Conservation (phyloP, 345 rosid genomes). For the Eucalyptus marginata region DNA sequence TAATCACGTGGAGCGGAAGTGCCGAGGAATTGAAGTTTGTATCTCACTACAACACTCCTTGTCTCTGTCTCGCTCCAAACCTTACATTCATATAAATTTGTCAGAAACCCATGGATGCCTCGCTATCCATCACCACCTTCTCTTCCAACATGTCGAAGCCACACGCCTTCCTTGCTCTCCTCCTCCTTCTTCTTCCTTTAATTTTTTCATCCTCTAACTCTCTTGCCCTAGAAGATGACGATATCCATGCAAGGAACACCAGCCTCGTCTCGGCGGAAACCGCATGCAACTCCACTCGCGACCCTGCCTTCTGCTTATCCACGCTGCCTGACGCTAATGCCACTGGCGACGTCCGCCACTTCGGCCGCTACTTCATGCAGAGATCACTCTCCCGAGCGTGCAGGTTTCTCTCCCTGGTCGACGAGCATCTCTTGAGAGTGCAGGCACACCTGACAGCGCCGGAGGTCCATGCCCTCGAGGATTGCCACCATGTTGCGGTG, state of each 20-base stretch:
- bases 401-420: conserved; percentile 31
- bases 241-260: not conserved
- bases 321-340: conserved; percentile 22
- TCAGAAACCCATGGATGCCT: not conserved
- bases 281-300: conserved; percentile 41
- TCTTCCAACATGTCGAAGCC: not conserved
- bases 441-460: conserved; percentile 15
- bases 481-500: conserved; percentile 39
- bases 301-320: conserved; percentile 56
- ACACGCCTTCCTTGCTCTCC: not conserved
- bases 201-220: not conserved
- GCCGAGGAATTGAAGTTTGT: not conserved
- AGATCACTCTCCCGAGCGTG: conserved; percentile 52
- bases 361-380: conserved; percentile 39
- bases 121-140: not conserved
- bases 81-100: not conserved
- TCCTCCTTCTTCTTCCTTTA: not conserved
- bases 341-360: conserved; percentile 30
- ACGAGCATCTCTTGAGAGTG: conserved; percentile 21
- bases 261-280: conserved; percentile 10
- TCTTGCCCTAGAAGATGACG: not conserved
- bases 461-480: conserved; percentile 50
- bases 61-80: not conserved
- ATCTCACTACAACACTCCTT: not conserved
- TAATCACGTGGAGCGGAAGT: not conserved